Evolutionary conservation across 2,329 filamentous ascomycete species (phyloP).

Genomic region (Aureobasidium sp.): DNA sequence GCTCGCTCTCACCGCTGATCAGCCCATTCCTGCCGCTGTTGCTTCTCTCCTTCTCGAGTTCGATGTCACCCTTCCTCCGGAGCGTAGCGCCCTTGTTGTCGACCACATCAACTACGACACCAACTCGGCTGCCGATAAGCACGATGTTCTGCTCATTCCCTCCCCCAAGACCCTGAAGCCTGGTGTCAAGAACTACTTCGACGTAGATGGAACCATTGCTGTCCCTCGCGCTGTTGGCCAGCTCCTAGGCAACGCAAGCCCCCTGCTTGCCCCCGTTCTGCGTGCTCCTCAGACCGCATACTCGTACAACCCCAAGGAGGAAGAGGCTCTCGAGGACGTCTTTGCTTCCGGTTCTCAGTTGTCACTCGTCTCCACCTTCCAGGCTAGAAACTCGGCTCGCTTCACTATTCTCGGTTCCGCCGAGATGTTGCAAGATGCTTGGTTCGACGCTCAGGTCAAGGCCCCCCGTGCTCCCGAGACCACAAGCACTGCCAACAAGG

Average conservation of each 20-base stretch:
- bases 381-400: constrained; percentile 89
- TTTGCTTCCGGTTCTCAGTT: constrained; percentile 82
- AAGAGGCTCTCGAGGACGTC: constrained; percentile 67
- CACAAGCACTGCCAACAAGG: constrained; percentile 66
- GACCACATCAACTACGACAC: constrained; percentile 95
- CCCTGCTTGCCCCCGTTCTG: constrained; percentile 73
- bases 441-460: constrained; percentile 77
- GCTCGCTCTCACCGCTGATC: constrained; percentile 68
- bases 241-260: constrained; percentile 65
- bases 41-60: constrained; percentile 77
- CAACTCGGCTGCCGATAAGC: constrained; percentile 66
- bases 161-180: constrained; percentile 58
- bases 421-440: constrained; percentile 80
- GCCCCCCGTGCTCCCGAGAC: constrained; percentile 45
- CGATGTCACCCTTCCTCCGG: constrained; percentile 78
- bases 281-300: constrained; percentile 81
- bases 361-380: constrained; percentile 73
- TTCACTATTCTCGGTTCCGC: constrained; percentile 78
- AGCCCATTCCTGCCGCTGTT: constrained; percentile 63
- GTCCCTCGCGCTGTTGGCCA: constrained; percentile 78
- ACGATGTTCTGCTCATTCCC: constrained; percentile 79
- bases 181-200: constrained; percentile 73
- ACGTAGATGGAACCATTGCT: constrained; percentile 63
- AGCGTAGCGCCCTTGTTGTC: constrained; percentile 77
- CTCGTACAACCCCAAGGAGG: constrained; percentile 89